Conservation (phyloP, 495 filamentous ascomycete species). For the Penicillium atrosanguineum region DNA sequence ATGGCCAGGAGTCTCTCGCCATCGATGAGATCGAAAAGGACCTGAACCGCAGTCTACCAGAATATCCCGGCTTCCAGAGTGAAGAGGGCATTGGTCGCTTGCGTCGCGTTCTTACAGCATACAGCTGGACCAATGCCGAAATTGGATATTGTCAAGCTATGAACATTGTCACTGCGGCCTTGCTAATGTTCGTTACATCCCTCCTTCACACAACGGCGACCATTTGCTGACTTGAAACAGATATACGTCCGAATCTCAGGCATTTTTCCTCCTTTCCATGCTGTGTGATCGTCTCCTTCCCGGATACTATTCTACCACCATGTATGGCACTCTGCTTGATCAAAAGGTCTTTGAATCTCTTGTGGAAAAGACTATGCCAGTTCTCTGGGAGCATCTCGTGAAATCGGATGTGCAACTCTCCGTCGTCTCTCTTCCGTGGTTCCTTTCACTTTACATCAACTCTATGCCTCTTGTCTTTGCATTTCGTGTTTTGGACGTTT, state of each 20-base stretch:
- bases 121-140: constrained; percentile 92
- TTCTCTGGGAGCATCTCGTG: constrained; percentile 94
- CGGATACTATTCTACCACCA: constrained; percentile 96
- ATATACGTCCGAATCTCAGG: constrained; percentile 96
- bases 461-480: constrained; percentile 98
- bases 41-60: constrained; percentile 89
- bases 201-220: not conserved
- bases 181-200: constrained; percentile 68
- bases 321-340: constrained; percentile 96
- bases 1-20: constrained; percentile 81
- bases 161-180: constrained; percentile 96
- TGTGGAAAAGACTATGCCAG: constrained; percentile 97
- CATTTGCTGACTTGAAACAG: constrained; percentile 38
- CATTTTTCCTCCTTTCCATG: constrained; percentile 89
- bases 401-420: constrained; percentile 98
- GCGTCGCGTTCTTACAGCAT: constrained; percentile 86
- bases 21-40: constrained; percentile 99
- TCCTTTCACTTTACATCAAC: constrained; percentile 97
- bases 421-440: constrained; percentile 96
- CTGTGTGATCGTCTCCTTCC: constrained; percentile 91
- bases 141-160: constrained; percentile 99
- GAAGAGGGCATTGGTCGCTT: constrained; percentile 92
- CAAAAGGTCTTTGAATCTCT: constrained; percentile 96
- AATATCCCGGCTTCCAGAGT: constrained; percentile 96
- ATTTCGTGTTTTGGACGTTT: constrained; percentile 93